Base-by-base conservation (phyloP, 2,329 filamentous ascomycete genomes). In the Xylaria sp. region DNA sequence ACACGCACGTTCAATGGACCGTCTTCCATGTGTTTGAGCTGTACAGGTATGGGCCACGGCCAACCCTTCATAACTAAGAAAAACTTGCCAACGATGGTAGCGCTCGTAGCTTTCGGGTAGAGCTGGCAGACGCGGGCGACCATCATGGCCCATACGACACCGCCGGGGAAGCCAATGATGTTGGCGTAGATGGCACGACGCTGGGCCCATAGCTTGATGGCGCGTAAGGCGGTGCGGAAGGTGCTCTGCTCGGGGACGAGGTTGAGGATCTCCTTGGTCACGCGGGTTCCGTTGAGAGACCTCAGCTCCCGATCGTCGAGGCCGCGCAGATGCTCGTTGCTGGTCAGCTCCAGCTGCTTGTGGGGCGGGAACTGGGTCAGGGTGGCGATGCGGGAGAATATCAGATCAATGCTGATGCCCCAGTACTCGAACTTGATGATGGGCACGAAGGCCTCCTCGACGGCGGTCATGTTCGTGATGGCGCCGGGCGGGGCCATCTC, bases 121-220 rank as follows among this genome's bases (percentile, higher is more conserved):
- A 99, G 87, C 80, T 99, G 96, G 80, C 96, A 98, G 49, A 98
- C 93, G 71, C 96, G 89, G 60, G 96, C 96, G 33, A 98, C 94
- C 77, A 99, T 87, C 92, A 99, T 97, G 13, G 95, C 96, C 93
- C 95, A 99, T 5, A 96, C 96, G 48, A 99, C 94, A 81, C 96
- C 96, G 74, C 96, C 96, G 2, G 96, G 96, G 74, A 96, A 99
- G 31, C 96, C 96, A 80, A 97, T 94, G 71, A 98, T 94, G 76
- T 97, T 97, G 72, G 93, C 93, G 78, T 98, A 98, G 57, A 98
- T 93, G 28, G 93, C 96, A 69, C 95, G 92, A 60, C 91, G 89
- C 77, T 97, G 93, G 10, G 96, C 94, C 96, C 96, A 99, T 7
- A 99, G 86, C 81, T 99, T 99, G 83, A 99, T 93, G 15, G 94